Percentiles rank a stretch among this genome's conserved stretches.
Evolutionary conservation across 2,329 filamentous ascomycete species (phyloP).

Genomic region (Chaetomium sp.): DNA sequence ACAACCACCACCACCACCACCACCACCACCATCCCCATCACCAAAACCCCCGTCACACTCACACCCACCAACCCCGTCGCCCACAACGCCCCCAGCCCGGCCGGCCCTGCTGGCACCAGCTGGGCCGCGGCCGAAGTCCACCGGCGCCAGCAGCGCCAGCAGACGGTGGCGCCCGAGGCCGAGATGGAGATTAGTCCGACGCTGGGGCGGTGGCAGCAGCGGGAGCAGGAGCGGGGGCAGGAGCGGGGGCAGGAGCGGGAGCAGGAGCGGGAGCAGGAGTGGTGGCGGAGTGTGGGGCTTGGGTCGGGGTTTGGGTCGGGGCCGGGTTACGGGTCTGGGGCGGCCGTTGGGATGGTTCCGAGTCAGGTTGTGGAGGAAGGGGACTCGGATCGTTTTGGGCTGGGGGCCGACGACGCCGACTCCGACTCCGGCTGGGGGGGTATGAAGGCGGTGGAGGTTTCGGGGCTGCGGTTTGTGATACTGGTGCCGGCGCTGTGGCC

Average conservation of each 20-base stretch:
- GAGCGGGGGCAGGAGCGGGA: no score
- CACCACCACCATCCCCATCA: neutral
- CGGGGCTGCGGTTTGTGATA: conserved; percentile 32
- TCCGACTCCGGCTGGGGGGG: no score
- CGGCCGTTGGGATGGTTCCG: no score
- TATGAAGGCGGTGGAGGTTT: conserved; percentile 17
- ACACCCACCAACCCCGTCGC: neutral
- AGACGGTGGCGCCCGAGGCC: conserved; percentile 22
- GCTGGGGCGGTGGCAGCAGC: conserved; percentile 30
- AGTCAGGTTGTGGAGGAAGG: neutral
- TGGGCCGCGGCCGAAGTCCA: neutral
- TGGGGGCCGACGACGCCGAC: neutral
- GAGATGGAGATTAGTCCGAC: conserved; percentile 33
- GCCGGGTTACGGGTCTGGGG: neutral
- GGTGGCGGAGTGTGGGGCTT: no score
- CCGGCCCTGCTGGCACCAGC: neutral
- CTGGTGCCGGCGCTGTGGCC: neutral
- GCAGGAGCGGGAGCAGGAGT: no score
- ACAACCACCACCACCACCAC: no score
- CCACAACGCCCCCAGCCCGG: no score
- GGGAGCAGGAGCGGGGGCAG: neutral
- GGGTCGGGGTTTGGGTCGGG: neutral
- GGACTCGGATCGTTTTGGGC: no score
- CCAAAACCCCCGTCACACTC: neutral
- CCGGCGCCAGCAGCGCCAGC: neutral